Evolutionary conservation across 1,139 yeast species (phyloP), one percentile per base, ranked within the genome.

Genomic region (Kodamaea sp.): DNA sequence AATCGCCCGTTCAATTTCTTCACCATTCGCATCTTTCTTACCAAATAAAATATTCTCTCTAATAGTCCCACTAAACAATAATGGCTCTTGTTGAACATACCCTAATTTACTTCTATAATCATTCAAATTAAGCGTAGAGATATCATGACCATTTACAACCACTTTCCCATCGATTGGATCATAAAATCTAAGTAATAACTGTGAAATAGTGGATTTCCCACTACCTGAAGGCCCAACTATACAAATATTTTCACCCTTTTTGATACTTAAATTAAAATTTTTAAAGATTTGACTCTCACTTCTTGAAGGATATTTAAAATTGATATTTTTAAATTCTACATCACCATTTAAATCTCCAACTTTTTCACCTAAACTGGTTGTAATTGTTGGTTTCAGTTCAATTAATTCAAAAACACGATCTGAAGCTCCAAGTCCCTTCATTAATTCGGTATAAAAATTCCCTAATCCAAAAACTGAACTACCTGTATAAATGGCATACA

Each of bases 361-460:
- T 40, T 70, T 70, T 34, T 56, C 53, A 2, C 97, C 97, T 28
- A 64, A 53, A 3, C 84, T 73, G 8, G 88, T 78, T 28, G 76
- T 70, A 33, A 90, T 87, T 24, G 63, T 56, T 2, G 96, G 92
- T 42, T 79, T 66, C 58, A 84, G 77, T 50, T 89, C 96, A 37
- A 84, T 75, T 35, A 92, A 69, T 61, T 92, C 97, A 65, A 92
- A 92, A 39, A 92, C 67, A 46, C 98, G 74, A 39, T 95, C 85
- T 0, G 97, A 94, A 0, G 97, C 97, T 44, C 98, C 98, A 6
- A 90, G 84, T 35, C 97, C 97, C 65, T 90, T 92, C 95, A 92
- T 90, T 43, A 90, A 66, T 57, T 92, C 97, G 1, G 96, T 84
- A 55, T 89, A 90, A 58, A 90, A 90, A 44, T 84, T 84, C 1